Base-by-base conservation (phyloP, 495 filamentous ascomycete species). In the Neurospora cerealis region DNA sequence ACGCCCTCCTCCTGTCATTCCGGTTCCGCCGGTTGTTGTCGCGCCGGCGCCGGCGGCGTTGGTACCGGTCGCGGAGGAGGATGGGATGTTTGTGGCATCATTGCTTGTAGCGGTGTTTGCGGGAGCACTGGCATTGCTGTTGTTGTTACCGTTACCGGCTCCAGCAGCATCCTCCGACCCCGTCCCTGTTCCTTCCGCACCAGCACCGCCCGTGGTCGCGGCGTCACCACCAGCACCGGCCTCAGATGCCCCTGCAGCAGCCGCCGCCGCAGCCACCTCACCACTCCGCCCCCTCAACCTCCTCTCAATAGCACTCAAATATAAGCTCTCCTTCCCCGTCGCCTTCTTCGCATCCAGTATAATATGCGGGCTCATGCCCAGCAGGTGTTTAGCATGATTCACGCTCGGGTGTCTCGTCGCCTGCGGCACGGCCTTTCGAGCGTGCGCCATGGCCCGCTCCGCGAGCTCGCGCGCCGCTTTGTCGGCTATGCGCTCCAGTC, bases 251-350 rank as follows among this genome's bases (percentile, higher is more conserved):
- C 38, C 9, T 4, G 54, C 54, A 66, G 54, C 24, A 24, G 48
- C 77, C 60, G 3, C 73, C 69, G 77, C 80, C 54, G 62, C 73
- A 73, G 79, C 73, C 74, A 70, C 70, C 17, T 72, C 42, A 7
- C 11, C 46, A 17, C 73, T 71, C 8, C 75, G 69, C 32, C 70
- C 84, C 74, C 78, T 79, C 71, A 93, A 86, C 40, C 90, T 85
- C 5, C 84, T 78, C 7, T 89, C 89, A 69, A 95, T 92, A 73
- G 91, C 90, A 70, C 91, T 88, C 0, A 97, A 82, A 83, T 93
- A 94, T 54, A 90, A 86, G 4, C 90, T 91, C 77, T 95, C 92
- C 39, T 90, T 84, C 48, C 86, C 85, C 70, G 83, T 83, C 41
- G 86, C 85, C 77, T 85, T 85, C 54, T 87, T 85, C n/a, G 87